These are phyloP conservation scores for Leccinellum luteum DNA, from an alignment of 768 basidiomycete species.

Conservation along the genomic window DNA sequence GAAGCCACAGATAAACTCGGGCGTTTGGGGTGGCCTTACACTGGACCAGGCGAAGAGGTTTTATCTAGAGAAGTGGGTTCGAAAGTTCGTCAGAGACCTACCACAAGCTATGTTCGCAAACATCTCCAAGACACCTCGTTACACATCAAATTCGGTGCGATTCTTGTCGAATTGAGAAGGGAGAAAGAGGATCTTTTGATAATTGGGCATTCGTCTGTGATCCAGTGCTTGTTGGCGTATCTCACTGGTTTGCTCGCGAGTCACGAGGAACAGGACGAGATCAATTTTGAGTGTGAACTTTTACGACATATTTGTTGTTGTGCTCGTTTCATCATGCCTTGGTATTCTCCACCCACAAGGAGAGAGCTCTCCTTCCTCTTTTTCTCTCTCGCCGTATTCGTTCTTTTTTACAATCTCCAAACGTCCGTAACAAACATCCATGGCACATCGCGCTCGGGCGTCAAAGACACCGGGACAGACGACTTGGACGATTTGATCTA, in stretches of 20 bases:
- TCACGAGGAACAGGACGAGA: too few relatives aligned
- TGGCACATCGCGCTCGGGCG: slow-evolving; percentile 25
- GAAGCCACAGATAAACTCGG: slow-evolving; percentile 95
- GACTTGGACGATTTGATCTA: slow-evolving; percentile 60
- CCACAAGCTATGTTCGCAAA: slow-evolving; percentile 69
- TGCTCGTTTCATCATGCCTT: slow-evolving; percentile 45
- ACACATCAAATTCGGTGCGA: slow-evolving; percentile 52
- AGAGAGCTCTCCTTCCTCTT: slow-evolving; percentile 72
- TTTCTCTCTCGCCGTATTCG: slow-evolving; percentile 61
- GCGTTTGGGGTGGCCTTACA: slow-evolving; percentile 94
- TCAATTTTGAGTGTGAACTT: slow-evolving; percentile 77
- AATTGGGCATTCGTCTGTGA: slow-evolving; percentile 96
- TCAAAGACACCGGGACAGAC: slow-evolving; percentile 37
- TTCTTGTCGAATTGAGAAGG: slow-evolving; percentile 90
- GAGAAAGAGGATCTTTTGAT: slow-evolving; percentile 94
- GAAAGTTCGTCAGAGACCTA: slow-evolving; percentile 96
- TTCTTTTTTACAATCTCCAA: slow-evolving; percentile 75
- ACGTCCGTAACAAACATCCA: slow-evolving; percentile 43
- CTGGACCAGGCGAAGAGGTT: slow-evolving; percentile 85
- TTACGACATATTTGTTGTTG: not conserved
- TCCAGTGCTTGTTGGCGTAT: slow-evolving; percentile 91
- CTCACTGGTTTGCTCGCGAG: slow-evolving; percentile 82
- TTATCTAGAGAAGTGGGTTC: slow-evolving; percentile 90
- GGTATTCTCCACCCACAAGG: slow-evolving; percentile 65
- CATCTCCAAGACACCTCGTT: not conserved